Evolutionary conservation across 768 basidiomycete species (phyloP).

Genomic region (Tricholoma hemisulphureum): DNA sequence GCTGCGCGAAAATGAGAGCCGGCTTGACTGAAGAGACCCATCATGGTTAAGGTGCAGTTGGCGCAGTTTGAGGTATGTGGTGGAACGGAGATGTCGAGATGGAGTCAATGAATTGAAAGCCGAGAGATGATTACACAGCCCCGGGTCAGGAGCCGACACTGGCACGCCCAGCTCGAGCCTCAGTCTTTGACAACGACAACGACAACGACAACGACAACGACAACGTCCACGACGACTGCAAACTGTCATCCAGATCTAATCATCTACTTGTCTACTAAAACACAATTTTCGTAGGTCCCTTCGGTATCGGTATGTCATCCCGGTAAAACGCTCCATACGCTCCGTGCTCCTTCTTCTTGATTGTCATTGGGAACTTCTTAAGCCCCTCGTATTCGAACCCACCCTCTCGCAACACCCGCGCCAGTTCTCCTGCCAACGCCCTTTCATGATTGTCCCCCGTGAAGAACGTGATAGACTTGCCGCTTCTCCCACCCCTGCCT

Average conservation of each 20-base stretch:
- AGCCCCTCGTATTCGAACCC: slow-evolving; percentile 76
- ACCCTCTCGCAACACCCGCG: slow-evolving; percentile 84
- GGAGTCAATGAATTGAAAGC: background rate
- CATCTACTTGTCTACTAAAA: slow-evolving; percentile 40
- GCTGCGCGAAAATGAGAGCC: slow-evolving; percentile 55
- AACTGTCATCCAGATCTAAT: background rate
- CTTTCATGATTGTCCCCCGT: slow-evolving; percentile 87
- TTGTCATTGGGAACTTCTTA: slow-evolving; percentile 90
- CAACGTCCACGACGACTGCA: background rate
- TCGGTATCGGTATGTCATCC: slow-evolving; percentile 59
- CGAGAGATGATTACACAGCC: background rate
- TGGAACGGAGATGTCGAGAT: background rate
- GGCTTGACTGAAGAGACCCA: slow-evolving; percentile 76
- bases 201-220: background rate
- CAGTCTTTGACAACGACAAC: too few relatives aligned
- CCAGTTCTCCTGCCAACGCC: slow-evolving; percentile 88
- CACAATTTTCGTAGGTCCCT: slow-evolving; percentile 74
- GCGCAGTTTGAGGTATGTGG: background rate
- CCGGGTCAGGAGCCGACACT: background rate
- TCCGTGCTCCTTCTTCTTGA: slow-evolving; percentile 93
- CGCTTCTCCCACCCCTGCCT: slow-evolving; percentile 87
- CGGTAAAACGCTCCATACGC: slow-evolving; percentile 87
- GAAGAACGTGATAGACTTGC: slow-evolving; percentile 95
- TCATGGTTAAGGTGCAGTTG: slow-evolving; percentile 45
- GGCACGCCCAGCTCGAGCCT: too few relatives aligned